Base-by-base conservation (phyloP, 768 basidiomycete genomes). In the Mycena capillaripes region DNA sequence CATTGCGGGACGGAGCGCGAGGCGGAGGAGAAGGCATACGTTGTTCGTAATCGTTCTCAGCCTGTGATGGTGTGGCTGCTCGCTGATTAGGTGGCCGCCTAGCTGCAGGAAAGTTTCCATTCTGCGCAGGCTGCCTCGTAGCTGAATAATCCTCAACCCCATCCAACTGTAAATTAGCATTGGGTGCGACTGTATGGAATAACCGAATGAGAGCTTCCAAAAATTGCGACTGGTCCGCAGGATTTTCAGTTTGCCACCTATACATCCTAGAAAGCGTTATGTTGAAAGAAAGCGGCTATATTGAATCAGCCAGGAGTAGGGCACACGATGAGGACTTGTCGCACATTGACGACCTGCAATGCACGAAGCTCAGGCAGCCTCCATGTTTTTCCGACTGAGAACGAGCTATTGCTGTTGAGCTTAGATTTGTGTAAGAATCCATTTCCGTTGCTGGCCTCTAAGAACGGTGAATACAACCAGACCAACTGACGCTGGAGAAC, bases 361-460 rank as follows among this genome's bases (percentile, higher is more conserved):
- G 84, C 90, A 72, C 94, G 89, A 76, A 99, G 86, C 81, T 98
- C 97, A 48, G 90, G 81, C 58, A 99, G 83, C 70, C 85, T 88
- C 98, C 98, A 99, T 2, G 97, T 96, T 85, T 99, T 99, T 8
- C 98, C 98, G 57, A 99, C 95, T 10, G 96, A 98, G 82, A 97
- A 99, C 0, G 95, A 89, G 38, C 95, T 93, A 79, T 98, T 99
- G 50, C 93, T 92, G 80, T 99, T 99, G 74, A 95, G 85, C 84
- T 99, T 99, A 2, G 97, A 96, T 83, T 99, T 99, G 89, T 99
- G 97, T 23, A 99, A 89, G 80, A 92, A 90, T 1, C 92, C 92
- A 56, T 85, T 82, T 29, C 91, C 90, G 74, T 89, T 89, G 70
- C 80, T 84, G 4, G 91, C 85, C 84, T 91, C 93, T 94, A 78